Base-by-base conservation (phyloP, 2,329 filamentous ascomycete genomes). In the Talaromyces amestolkiae region DNA sequence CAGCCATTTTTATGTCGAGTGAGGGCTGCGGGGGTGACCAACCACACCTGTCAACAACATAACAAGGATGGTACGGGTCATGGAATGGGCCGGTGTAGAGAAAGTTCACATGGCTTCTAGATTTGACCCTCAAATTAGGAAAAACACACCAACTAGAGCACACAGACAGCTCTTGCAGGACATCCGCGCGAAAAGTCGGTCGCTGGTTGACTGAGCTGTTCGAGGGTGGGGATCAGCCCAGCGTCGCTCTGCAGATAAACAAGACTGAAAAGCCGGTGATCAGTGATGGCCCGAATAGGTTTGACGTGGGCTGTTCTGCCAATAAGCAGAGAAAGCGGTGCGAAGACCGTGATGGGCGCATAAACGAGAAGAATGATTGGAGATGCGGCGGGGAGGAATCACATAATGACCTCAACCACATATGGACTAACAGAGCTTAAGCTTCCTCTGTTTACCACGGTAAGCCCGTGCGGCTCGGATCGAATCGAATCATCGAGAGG, bases 1-100 rank as follows among this genome's bases (percentile, higher is more conserved):
- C 61, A 56, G 59, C 61, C 59, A 65, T 63, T 65, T 65, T 67
- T 63, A 62, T 63, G 61, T 60, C 49, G 49, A 58, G 15, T 41
- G 56, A 35, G 66, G 22, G 64, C 56, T 66, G 54, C 61, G 61
- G 64, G 66, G 51, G 37, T 24, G 37, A 41, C 65, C 65, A 64
- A 66, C 65, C 65, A 63, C 53, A 15, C 54, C 39, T 56, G 53
- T 39, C 31, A 56, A 39, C 51, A 37, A 13, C 49, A 54, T 10
- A 33, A 53, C 49, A 49, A 15, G 45, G 45, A 49, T 49, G 22
- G 22, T 11, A 53, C 2, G 15, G 49, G 49, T 33, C 33, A 39
- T 39, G 22, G 51, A 31, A 45, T 53, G 43, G 35, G n/a, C 53
- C 53, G 53, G 41, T 49, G 22, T 53, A 63, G n/a, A 31, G 19